A percentile compares a stretch with the other conserved stretches of the same genome.
These are phyloP conservation scores for Ampelocalamus luodianensis DNA, from an alignment of 176 grass and related monocot species.

Conservation along the genomic window DNA sequence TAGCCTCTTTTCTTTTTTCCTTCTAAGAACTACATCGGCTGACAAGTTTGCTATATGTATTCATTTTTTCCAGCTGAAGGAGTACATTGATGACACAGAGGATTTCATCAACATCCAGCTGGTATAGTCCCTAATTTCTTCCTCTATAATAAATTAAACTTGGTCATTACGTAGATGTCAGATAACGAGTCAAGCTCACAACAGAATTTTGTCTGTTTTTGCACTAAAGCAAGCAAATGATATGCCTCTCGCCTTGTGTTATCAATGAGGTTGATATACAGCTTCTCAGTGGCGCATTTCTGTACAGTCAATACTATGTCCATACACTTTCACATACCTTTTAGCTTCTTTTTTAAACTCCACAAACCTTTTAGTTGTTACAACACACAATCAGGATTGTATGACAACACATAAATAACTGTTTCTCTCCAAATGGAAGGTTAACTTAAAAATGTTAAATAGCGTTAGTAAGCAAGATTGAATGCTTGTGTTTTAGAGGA, in stretches of 20 bases:
- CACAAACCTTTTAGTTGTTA: not conserved
- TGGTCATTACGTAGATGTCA: not conserved
- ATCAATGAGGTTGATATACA: not conserved
- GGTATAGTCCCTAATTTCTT: slow-evolving; percentile 50
- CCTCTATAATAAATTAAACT: not conserved
- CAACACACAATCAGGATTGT: not conserved
- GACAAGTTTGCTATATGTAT: slow-evolving; percentile 22
- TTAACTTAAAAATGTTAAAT: not conserved
- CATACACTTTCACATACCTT: not conserved
- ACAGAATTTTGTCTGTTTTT: not conserved
- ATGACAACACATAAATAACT: not conserved
- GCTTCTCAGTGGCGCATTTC: not conserved
- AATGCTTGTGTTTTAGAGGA: slow-evolving; percentile 24
- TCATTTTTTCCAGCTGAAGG: slow-evolving; percentile 75
- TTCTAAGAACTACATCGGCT: slow-evolving; percentile 6
- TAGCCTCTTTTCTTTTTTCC: not conserved
- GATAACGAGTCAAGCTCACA: not conserved
- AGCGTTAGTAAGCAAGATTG: not conserved
- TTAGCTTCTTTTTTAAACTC: not conserved
- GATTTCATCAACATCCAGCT: slow-evolving; percentile 97
- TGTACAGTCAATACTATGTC: not conserved
- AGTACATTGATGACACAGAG: slow-evolving; percentile 99
- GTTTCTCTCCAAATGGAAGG: slow-evolving; percentile 15
- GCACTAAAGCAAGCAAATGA: not conserved
- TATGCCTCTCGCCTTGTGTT: slow-evolving; percentile 10